Evolutionary conservation across 2,329 filamentous ascomycete species (phyloP).

Genomic region (Nothomitra cinnamomea): DNA sequence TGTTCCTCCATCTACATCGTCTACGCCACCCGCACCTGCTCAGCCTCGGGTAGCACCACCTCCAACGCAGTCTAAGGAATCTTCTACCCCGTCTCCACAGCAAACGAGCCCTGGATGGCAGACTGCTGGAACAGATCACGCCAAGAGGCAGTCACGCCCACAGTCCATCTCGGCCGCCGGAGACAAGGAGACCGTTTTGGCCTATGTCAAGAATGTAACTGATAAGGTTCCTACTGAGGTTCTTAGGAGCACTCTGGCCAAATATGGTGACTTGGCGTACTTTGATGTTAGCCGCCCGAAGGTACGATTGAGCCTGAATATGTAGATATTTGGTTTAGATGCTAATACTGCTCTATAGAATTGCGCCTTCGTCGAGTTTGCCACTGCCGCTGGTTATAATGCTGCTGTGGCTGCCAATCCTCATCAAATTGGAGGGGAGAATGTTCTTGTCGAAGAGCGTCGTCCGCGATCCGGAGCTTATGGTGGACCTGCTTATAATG

Average conservation of each 20-base stretch:
- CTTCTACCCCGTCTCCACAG: constrained; percentile 15
- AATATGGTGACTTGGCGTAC: constrained; percentile 47
- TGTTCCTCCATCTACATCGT: constrained; percentile 19
- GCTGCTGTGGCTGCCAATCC: constrained; percentile 73
- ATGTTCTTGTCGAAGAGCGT: constrained; percentile 76
- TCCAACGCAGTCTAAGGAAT: neutral
- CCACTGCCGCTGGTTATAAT: constrained; percentile 61
- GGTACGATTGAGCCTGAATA: constrained; percentile 34
- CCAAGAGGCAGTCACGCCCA: constrained; percentile 65
- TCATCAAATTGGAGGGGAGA: constrained; percentile 66
- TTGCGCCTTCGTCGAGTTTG: constrained; percentile 93
- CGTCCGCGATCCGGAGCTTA: constrained; percentile 57
- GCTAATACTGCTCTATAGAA: constrained; percentile 40
- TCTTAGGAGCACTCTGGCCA: constrained; percentile 51
- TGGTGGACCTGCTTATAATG: constrained; percentile 49
- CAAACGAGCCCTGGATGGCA: constrained; percentile 67
- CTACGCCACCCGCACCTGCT: constrained; percentile 19
- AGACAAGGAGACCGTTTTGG: constrained; percentile 62
- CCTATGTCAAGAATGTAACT: constrained; percentile 90
- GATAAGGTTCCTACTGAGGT: constrained; percentile 67
- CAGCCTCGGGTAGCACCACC: constrained; percentile 19
- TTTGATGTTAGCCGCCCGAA: constrained; percentile 53
- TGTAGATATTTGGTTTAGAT: neutral
- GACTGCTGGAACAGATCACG: constrained; percentile 59
- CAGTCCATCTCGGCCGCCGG: constrained; percentile 42